Evolutionary conservation across 495 filamentous ascomycete genomes (phyloP).

Genomic region (Entonaema liquescens): DNA sequence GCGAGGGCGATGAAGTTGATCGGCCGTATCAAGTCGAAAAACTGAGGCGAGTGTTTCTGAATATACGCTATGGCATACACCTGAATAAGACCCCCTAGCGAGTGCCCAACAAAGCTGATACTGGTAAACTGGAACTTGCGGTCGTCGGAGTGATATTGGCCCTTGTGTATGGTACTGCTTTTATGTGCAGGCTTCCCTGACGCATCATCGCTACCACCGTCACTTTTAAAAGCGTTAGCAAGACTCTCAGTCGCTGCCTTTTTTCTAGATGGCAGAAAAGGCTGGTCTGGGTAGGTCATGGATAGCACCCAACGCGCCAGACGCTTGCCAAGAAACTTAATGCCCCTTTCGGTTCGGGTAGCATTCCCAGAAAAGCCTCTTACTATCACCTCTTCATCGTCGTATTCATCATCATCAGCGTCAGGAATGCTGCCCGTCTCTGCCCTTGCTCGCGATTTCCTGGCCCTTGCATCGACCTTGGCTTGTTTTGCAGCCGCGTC

Average conservation of each 20-base stretch:
- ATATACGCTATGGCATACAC: conserved; percentile 98
- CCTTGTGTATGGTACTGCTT: conserved; percentile 62
- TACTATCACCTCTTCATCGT: conserved; percentile 91
- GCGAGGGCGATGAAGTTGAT: conserved; percentile 95
- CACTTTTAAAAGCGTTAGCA: conserved; percentile 45
- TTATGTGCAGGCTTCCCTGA: conserved; percentile 56
- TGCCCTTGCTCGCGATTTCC: conserved; percentile 58
- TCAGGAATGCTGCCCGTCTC: conserved; percentile 21
- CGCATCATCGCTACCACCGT: conserved; percentile 42
- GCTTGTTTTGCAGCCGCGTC: conserved; percentile 80
- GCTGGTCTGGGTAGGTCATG: conserved; percentile 92
- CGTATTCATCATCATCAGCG: conserved; percentile 57
- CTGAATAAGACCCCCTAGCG: conserved; percentile 89
- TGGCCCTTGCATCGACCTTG: conserved; percentile 65
- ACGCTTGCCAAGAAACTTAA: conserved; percentile 95
- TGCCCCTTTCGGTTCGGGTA: conserved; percentile 88
- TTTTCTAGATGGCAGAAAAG: conserved; percentile 73
- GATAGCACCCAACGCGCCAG: conserved; percentile 89
- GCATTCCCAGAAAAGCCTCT: conserved; percentile 91
- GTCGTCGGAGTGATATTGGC: conserved; percentile 48
- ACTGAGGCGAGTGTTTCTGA: conserved; percentile 90
- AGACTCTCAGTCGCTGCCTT: conserved; percentile 59
- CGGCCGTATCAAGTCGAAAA: conserved; percentile 87
- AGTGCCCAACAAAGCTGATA: conserved; percentile 96
- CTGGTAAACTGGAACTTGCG: conserved; percentile 86